Percentiles rank a stretch among this genome's conserved stretches.
phyloP scores from a whole-genome alignment of 345 rosid genomes.

The Eucalyptus sp. region DNA sequence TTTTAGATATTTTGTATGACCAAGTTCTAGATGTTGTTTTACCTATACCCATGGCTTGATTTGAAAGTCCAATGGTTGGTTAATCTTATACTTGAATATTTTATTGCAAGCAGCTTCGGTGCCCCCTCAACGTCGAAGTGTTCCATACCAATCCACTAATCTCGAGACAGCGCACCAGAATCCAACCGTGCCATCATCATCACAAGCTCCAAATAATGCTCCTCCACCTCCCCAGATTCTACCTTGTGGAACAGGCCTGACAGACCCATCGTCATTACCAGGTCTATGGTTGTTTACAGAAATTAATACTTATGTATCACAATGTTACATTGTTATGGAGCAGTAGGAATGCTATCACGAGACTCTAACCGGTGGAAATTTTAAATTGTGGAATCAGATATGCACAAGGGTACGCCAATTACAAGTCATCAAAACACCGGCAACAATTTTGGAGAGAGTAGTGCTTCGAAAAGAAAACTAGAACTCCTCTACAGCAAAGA shows the following conservation, averaged over 20 bases:
- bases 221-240: neutral
- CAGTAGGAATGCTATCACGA: no score
- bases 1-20: neutral
- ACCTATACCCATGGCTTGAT: neutral
- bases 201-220: neutral
- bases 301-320: no score
- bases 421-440: no score
- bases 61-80: neutral
- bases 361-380: no score
- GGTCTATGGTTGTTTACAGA: no score
- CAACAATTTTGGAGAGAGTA: neutral
- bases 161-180: neutral
- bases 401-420: no score
- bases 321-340: no score
- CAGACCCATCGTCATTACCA: neutral
- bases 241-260: neutral
- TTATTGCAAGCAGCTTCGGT: neutral
- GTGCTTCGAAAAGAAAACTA: neutral
- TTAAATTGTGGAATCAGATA: no score
- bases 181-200: neutral
- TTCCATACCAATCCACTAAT: neutral
- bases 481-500: no score
- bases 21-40: neutral
- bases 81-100: neutral
- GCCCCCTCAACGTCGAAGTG: neutral